These are phyloP conservation scores for Adiantum capillusveneris DNA, from an alignment of 75 land plant species.

Conservation along the genomic window DNA sequence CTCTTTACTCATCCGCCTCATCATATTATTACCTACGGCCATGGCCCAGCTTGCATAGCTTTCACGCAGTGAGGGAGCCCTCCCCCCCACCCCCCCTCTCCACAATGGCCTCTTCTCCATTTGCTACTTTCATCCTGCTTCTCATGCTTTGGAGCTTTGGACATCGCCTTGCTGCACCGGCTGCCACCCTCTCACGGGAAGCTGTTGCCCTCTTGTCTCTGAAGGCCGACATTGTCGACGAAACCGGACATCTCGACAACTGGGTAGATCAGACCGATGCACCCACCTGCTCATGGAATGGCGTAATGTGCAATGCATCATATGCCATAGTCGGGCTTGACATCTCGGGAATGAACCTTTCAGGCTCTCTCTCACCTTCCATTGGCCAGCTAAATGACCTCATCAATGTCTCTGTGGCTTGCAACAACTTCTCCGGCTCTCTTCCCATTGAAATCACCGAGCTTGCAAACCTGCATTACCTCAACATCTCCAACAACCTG, in stretches of 20 bases:
- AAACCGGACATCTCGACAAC: conserved; percentile 24
- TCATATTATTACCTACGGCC: too few species aligned
- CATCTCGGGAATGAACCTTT: conserved; percentile 44
- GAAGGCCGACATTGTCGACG: conserved; percentile 43
- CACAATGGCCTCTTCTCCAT: too few species aligned
- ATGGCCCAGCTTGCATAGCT: too few species aligned
- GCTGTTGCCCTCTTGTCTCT: conserved; percentile 33
- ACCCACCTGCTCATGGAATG: conserved; percentile 41
- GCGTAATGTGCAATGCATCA: conserved; percentile 36
- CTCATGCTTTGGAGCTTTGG: too few species aligned
- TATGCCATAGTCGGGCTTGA: conserved; percentile 32
- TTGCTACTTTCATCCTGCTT: too few species aligned
- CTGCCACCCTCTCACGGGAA: conserved; percentile 5
- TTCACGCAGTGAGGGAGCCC: too few species aligned
- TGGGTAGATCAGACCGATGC: conserved; percentile 19
- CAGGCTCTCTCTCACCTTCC: conserved; percentile 40
- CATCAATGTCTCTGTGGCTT: conserved; percentile 36
- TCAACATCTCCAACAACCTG: conserved; percentile 82
- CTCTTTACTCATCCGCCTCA: too few species aligned
- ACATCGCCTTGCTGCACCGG: too few species aligned
- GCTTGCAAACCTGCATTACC: conserved; percentile 24
- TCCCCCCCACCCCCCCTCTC: too few species aligned
- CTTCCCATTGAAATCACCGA: conserved; percentile 50
- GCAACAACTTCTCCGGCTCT: conserved; percentile 46
- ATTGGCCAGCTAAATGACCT: conserved; percentile 38